Base-by-base conservation (phyloP, 225 moss, liverwort and hornwort genomes). In the Anthoceros angustus region DNA sequence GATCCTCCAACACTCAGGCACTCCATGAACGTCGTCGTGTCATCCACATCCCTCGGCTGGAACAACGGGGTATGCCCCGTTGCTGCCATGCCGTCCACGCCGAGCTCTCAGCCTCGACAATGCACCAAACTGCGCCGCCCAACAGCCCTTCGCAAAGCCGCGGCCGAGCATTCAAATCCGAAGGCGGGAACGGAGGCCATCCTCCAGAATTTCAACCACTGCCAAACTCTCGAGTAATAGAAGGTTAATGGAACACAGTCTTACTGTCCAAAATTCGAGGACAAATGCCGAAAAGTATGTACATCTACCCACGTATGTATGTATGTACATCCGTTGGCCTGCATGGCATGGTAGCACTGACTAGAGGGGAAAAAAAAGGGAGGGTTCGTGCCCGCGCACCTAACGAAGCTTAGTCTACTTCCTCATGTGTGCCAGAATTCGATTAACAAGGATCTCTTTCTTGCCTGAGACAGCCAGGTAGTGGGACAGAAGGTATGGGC, bases 361-460 rank as follows among this genome's bases (percentile, higher is more conserved):
- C 32, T 32, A 32, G 2, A 32, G 32, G 32, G 4, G 4, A 32
- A 1, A 1, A 32, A 32, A 32, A 32, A 1, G 4, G 4, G 4
- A 32, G 4, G 32, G 32, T 32, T 32, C 2, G 32, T 4, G 32
- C 32, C 32, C 32, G 32, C 32, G 32, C 32, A 32, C 32, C 32
- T 32, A 32, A 4, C 2, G 32, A 32, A 32, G 32, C 32, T 7
- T 23, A 66, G 46, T 64, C 86, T 75, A 98, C 72, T 89, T 98
- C 73, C 87, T 88, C 71, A 98, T 84, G 62, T 98, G 86, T n/a
- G 81, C 77, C 43, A 98, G 78, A 43, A 98, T 87, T 64, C 87
- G 78, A 25, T 72, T 80, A 6, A 92, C 73, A 46, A 98, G 72
- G 12, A 86, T 18, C 25, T 98, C 98, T 69, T 98, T 98, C 73